These are phyloP conservation scores for Elsinoe ampelina DNA, from an alignment of 2,329 filamentous ascomycete species.

Conservation along the genomic window DNA sequence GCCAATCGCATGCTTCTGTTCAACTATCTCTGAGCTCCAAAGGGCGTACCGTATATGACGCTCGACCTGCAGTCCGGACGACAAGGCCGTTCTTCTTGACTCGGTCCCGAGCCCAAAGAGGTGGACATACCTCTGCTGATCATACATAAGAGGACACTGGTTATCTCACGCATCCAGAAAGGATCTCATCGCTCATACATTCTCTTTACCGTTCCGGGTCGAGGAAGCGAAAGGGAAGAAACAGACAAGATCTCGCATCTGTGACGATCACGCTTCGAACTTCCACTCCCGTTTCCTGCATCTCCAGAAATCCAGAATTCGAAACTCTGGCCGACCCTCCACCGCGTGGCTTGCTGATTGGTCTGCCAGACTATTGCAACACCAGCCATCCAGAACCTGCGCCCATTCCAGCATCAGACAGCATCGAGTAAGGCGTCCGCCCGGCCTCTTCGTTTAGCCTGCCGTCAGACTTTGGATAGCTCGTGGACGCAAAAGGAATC, in stretches of 20 bases:
- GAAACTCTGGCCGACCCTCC: background rate
- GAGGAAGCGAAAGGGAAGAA: background rate
- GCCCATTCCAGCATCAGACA: background rate
- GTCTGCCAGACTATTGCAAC: background rate
- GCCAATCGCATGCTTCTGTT: conserved; percentile 8
- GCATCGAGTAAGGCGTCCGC: background rate
- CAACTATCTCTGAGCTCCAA: background rate
- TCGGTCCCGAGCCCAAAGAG: background rate
- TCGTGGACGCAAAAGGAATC: conserved; percentile 8
- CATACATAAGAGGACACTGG: conserved; percentile 10
- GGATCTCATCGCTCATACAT: background rate
- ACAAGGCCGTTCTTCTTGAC: conserved; percentile 14
- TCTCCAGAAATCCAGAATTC: background rate
- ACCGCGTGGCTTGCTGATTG: conserved; percentile 8
- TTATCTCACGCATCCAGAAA: conserved; percentile 1
- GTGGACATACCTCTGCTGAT: background rate
- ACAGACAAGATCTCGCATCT: conserved; percentile 1
- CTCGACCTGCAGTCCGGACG: conserved; percentile 13
- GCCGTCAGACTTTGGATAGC: conserved; percentile 1
- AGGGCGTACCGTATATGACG: conserved; percentile 11
- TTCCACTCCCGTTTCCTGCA: conserved; percentile 6
- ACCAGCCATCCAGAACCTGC: conserved; percentile 2
- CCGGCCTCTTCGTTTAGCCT: background rate
- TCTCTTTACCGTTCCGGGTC: conserved; percentile 4
- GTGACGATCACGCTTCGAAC: conserved; percentile 4